A percentile compares a stretch with the other conserved stretches of the same genome.
Conservation (phyloP, 768 basidiomycete genomes). For the Mycena crocata region DNA sequence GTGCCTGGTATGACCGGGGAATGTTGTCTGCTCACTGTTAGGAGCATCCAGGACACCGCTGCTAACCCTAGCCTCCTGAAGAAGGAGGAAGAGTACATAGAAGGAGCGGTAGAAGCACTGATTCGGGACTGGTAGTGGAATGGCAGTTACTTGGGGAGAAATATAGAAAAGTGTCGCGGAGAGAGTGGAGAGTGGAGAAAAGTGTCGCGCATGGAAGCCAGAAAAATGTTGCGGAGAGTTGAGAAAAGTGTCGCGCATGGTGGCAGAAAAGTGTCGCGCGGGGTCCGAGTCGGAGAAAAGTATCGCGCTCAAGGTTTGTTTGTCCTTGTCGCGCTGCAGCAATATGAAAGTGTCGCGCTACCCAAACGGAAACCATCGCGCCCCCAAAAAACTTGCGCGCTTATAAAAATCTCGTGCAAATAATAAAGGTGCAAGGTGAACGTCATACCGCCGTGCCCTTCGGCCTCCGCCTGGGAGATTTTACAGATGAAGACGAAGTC, state of each 20-base stretch:
- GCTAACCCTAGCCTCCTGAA: background rate
- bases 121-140: constrained; percentile 2
- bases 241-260: background rate
- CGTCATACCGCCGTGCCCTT: too few species aligned
- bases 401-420: background rate
- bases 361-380: background rate
- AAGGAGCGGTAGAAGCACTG: background rate
- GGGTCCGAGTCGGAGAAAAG: background rate
- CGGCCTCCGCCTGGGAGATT: too few species aligned
- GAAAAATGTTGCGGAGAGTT: background rate
- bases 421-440: background rate
- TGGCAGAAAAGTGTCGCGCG: background rate
- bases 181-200: background rate
- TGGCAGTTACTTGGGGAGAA: too few species aligned
- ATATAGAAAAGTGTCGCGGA: background rate
- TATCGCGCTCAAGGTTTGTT: background rate
- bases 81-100: constrained; percentile 2
- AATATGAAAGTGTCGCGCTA: background rate
- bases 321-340: too few species aligned
- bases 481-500: too few species aligned
- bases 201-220: background rate
- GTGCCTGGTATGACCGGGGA: background rate
- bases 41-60: background rate
- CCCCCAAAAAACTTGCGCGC: background rate
- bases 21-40: background rate